Evolutionary conservation across 2,329 filamentous ascomycete species (phyloP), one percentile per base, ranked within the genome.

Genomic region (Graphilbum ipis-grandicollis): DNA sequence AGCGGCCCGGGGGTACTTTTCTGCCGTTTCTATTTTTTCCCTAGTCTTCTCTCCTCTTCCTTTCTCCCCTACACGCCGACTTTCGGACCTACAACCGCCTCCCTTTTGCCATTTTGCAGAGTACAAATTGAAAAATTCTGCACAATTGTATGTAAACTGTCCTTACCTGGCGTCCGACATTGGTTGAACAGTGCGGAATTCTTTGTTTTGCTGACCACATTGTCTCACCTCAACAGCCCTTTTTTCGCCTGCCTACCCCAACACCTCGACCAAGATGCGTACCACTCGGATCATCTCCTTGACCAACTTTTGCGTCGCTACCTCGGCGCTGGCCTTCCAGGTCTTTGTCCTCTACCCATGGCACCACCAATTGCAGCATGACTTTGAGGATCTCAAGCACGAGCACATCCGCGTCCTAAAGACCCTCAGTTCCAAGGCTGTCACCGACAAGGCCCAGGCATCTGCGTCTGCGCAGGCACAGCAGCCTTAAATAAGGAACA

Each of bases 331-430:
- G 25, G 60, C 59, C 26, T 80, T 80, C 52, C 75, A 79, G 54
- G 71, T 79, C 35, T 74, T 71, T 46, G 75, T 80, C 29, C 59
- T 80, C 10, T 79, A 79, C 52, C 75, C 75, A 2, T 79, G 75
- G 75, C 75, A 79, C 53, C 65, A 76, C 47, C 60, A 75, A 48
- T 57, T 80, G 7, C 70, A 78, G 43, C 62, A 66, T 17, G 67
- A 70, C 41, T 78, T 79, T 47, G 59, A 69, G 38, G 56, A 61
- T 10, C 55, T 78, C 19, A 73, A 69, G 48, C 61, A 60, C 39
- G 72, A 77, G 44, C 70, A 78, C 44, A 45, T 63, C 14, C 52
- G 53, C 36, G 60, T 64, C 21, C 51, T 62, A 36, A 28, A 33
- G n/a, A 41, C 42, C 5, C 31, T 45, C 5, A 33, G 46, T 25